Base-by-base conservation (phyloP, 306 rosid species). In the Gleditsia sinensis region DNA sequence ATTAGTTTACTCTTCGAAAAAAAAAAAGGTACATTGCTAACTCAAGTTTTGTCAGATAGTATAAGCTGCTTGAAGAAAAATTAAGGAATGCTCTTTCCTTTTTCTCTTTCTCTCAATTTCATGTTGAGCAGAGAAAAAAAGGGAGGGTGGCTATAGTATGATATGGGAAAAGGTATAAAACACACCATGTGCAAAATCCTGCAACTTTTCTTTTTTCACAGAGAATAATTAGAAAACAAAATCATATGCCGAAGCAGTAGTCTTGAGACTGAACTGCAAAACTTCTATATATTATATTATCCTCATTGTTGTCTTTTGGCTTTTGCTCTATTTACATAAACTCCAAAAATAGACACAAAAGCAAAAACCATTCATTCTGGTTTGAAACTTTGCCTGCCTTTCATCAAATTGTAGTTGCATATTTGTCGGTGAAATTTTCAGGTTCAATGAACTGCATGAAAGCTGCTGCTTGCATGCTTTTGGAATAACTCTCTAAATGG, bases 391-490 rank as follows among this genome's bases (percentile, higher is more conserved):
- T 37, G 33, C 14, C 11, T 24, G 23, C 27, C 40, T 75, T 61
- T 60, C 42, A 43, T 69, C 40, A 46, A 17, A 60, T 50, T 30
- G 60, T 75, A 39, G 61, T 72, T 63, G 61, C 55, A 67, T 20
- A 13, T 0, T 21, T 72, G 85, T 77, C 77, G 79, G 85, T 59
- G 56, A 77, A 64, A 8, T 45, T n/a, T 24, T 76, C 67, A 67
- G 51, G 82, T 82, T 72, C 85, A 82, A 42, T 62, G 77, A 42
- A 78, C 74, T 54, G n/a, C n/a, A n/a, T n/a, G 54, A 72, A 68
- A 12, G 3, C 5, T 58, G 25, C n/a, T n/a, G 63, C 23, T 19
- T 6, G n/a, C 23, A 49, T 17, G 28, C 62, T 24, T 20, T 24
- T 23, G 17, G 0, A 7, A 43, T 6, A 19, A 23, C 24, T 3